phyloP scores from a whole-genome alignment of 176 grass and related monocot genomes.

The Bromus sterilis region DNA sequence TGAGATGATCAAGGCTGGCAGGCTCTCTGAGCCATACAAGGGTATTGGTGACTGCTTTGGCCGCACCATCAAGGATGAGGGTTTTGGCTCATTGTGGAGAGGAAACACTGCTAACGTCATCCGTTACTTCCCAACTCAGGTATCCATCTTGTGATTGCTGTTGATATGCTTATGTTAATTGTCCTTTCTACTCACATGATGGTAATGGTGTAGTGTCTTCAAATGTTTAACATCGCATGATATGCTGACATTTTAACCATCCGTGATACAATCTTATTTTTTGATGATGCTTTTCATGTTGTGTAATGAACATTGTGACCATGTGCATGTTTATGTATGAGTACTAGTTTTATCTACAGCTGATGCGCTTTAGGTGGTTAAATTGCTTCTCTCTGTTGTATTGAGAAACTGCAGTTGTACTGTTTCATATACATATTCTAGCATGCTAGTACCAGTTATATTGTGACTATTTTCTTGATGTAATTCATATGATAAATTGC shows the following conservation, averaged over 20 bases:
- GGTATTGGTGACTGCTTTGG: slow-evolving; percentile 84
- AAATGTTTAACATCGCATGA: neutral
- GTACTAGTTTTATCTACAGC: neutral
- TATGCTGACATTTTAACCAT: neutral
- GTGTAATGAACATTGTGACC: neutral
- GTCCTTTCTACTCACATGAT: neutral
- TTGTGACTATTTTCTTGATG: neutral
- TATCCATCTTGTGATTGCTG: neutral
- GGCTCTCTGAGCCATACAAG: slow-evolving; percentile 89
- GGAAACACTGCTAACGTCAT: slow-evolving; percentile 89
- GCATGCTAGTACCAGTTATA: neutral
- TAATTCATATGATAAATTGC: neutral
- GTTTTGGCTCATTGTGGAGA: slow-evolving; percentile 69
- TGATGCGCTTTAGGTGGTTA: neutral
- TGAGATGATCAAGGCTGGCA: slow-evolving; percentile 93
- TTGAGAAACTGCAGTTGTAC: neutral
- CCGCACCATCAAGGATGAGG: slow-evolving; percentile 84
- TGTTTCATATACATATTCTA: neutral
- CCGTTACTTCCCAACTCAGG: slow-evolving; percentile 98
- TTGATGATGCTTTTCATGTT: too few species aligned
- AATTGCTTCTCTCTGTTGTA: neutral
- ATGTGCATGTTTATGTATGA: too few species aligned
- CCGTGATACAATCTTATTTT: neutral
- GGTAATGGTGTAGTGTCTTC: neutral
- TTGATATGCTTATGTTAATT: neutral